Evolutionary conservation across 768 basidiomycete species (phyloP).

Genomic region (Mycena belliarum): DNA sequence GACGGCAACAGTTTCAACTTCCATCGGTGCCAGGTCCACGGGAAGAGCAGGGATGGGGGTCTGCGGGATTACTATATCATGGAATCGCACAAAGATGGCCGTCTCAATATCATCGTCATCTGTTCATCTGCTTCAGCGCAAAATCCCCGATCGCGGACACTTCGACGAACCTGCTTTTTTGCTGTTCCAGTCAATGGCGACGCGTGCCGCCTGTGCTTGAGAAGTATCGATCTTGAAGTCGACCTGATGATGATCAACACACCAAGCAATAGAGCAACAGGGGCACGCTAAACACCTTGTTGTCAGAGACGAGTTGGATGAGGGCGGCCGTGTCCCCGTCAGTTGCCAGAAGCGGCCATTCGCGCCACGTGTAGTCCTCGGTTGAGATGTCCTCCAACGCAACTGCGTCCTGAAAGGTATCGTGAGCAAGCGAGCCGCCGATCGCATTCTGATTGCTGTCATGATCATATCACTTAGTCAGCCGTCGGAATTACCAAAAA

Average conservation of each 20-base stretch:
- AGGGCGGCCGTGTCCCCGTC: slow-evolving; percentile 83
- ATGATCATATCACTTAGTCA: neutral
- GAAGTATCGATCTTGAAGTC: slow-evolving; percentile 72
- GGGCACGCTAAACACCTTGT: too few relatives aligned
- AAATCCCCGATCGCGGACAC: neutral
- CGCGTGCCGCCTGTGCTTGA: slow-evolving; percentile 55
- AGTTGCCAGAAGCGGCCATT: slow-evolving; percentile 78
- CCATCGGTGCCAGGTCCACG: slow-evolving; percentile 15
- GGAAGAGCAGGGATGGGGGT: slow-evolving; percentile 22
- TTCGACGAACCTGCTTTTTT: slow-evolving; percentile 74
- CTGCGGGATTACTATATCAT: slow-evolving; percentile 22
- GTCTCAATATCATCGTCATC: slow-evolving; percentile 89
- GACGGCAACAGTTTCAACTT: slow-evolving; percentile 21
- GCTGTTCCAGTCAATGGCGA: slow-evolving; percentile 78
- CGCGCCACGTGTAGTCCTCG: slow-evolving; percentile 57
- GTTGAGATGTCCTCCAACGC: slow-evolving; percentile 58
- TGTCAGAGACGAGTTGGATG: slow-evolving; percentile 79
- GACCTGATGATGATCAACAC: slow-evolving; percentile 44
- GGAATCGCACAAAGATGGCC: slow-evolving; percentile 49
- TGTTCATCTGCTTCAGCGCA: slow-evolving; percentile 29
- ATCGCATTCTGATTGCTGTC: slow-evolving; percentile 67
- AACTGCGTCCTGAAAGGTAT: slow-evolving; percentile 72
- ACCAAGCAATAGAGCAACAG: slow-evolving; percentile 3
- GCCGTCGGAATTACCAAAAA: neutral
- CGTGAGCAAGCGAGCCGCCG: slow-evolving; percentile 61